Evolutionary conservation across 176 grass and related monocot species (phyloP), one percentile per base, ranked within the genome.

Genomic region (Avena eriantha): DNA sequence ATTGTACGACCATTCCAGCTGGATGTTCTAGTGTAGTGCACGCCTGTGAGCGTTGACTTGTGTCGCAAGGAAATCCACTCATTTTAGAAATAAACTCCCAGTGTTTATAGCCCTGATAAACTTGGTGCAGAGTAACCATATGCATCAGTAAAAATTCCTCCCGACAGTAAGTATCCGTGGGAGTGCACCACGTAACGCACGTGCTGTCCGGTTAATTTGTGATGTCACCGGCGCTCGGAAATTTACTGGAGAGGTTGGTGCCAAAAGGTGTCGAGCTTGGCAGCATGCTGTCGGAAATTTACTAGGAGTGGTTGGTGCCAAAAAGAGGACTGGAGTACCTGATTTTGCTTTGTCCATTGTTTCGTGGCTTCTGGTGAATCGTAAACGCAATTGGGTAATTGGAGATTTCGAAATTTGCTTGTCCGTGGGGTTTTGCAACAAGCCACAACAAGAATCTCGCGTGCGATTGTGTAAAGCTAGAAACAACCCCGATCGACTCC

Each of bases 191-290:
- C 12, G 54, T 10, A 31, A 23, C 3, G 49, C 71, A 59, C 39
- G 29, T 51, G 64, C 3, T 14, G 3, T 53, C 21, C 66, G 6
- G 13, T 48, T 26, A 41, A 41, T 41, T 41, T 35, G 55, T 10
- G 66, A 83, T 55, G 65, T 66, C 41, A 18, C 39, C 39, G 39
- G 17, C 31, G 50, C 68, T 53, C 4, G 2, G 24, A 3, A 18
- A 29, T 29, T 87, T 84, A 59, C 59, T 74, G 4, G 66, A 39
- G 46, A 12, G 80, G 57, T 76, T 80, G 80, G 68, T 87, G 80
- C 67, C 63, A 41, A 78, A 79, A 63, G 45, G 35, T 19, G 76
- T 22, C 46, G 66, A 73, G 23, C 56, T 79, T 71, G 10, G 65
- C 74, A 23, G 47, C 19, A 39, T 11, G 21, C 75, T 23, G 67